These are phyloP conservation scores for Hirschioporus abietinus DNA, from an alignment of 768 basidiomycete genomes.

Conservation along the genomic window DNA sequence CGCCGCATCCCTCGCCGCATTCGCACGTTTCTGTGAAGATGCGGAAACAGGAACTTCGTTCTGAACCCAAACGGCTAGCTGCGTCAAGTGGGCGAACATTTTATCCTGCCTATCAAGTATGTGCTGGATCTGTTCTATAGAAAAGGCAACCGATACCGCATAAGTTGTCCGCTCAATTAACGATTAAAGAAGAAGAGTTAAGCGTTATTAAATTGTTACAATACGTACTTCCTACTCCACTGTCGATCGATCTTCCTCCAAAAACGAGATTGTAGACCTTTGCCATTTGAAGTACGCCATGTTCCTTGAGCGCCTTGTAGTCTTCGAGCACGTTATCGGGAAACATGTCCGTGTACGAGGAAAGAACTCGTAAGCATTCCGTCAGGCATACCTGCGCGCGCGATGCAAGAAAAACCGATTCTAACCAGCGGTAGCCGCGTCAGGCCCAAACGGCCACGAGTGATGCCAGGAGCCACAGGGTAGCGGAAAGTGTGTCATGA, in stretches of 20 bases:
- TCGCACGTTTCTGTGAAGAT: background rate
- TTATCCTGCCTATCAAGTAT: conserved; percentile 12
- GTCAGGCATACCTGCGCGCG: conserved; percentile 12
- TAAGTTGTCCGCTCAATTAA: background rate
- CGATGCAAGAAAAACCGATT: background rate
- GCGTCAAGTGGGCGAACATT: conserved; percentile 8
- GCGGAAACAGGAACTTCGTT: conserved; percentile 8
- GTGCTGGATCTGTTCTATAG: conserved; percentile 7
- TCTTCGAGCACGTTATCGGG: conserved; percentile 7
- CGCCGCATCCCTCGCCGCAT: conserved; percentile 4
- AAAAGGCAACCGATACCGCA: conserved; percentile 1
- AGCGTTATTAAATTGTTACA: background rate
- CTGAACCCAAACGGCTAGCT: conserved; percentile 13
- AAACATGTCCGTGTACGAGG: conserved; percentile 5
- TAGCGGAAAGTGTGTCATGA: background rate
- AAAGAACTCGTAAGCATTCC: conserved; percentile 10
- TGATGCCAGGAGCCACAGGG: background rate
- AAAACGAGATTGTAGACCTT: conserved; percentile 13
- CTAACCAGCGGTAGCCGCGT: background rate
- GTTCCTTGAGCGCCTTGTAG: conserved; percentile 10
- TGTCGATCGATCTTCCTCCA: conserved; percentile 3
- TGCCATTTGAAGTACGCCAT: conserved; percentile 10
- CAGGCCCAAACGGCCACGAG: background rate
- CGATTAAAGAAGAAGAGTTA: background rate
- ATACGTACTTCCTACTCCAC: conserved; percentile 7